phyloP scores from a whole-genome alignment of 2,329 filamentous ascomycete species.

The Botryotinia narcissicola region DNA sequence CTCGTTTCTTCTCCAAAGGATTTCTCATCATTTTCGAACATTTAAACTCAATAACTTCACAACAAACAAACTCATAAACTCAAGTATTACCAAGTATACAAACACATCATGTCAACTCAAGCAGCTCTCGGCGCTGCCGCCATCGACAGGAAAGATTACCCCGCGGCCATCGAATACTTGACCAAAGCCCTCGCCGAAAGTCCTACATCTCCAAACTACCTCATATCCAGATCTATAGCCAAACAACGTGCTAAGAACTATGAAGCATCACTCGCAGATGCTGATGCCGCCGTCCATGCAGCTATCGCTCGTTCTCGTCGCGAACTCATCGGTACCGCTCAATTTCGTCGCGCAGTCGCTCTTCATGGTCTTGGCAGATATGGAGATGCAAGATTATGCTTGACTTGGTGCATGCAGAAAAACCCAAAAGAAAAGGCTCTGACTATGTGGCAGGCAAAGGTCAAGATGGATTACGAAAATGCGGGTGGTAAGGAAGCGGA shows the following conservation, averaged over 20 bases:
- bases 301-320: slow-evolving; percentile 68
- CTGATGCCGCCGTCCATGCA: slow-evolving; percentile 61
- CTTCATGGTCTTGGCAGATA: slow-evolving; percentile 68
- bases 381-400: slow-evolving; percentile 72
- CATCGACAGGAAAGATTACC: slow-evolving; percentile 61
- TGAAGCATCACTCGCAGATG: slow-evolving; percentile 65
- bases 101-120: slow-evolving; percentile 48
- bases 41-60: background rate
- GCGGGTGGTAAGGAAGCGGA: slow-evolving; percentile 49
- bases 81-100: background rate
- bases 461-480: slow-evolving; percentile 49
- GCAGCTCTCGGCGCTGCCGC: slow-evolving; percentile 56
- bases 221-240: slow-evolving; percentile 77
- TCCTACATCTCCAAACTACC: slow-evolving; percentile 73
- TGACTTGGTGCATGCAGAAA: slow-evolving; percentile 55
- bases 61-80: background rate
- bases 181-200: slow-evolving; percentile 63
- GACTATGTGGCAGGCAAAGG: slow-evolving; percentile 58
- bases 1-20: background rate
- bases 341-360: slow-evolving; percentile 75
- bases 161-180: slow-evolving; percentile 65
- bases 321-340: slow-evolving; percentile 74
- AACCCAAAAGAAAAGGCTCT: slow-evolving; percentile 52
- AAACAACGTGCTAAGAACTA: slow-evolving; percentile 63
- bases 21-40: background rate